A percentile compares a stretch with the other conserved stretches of the same genome.
Evolutionary conservation across 2,329 filamentous ascomycete genomes (phyloP).

Genomic region (Botryotinia convoluta): DNA sequence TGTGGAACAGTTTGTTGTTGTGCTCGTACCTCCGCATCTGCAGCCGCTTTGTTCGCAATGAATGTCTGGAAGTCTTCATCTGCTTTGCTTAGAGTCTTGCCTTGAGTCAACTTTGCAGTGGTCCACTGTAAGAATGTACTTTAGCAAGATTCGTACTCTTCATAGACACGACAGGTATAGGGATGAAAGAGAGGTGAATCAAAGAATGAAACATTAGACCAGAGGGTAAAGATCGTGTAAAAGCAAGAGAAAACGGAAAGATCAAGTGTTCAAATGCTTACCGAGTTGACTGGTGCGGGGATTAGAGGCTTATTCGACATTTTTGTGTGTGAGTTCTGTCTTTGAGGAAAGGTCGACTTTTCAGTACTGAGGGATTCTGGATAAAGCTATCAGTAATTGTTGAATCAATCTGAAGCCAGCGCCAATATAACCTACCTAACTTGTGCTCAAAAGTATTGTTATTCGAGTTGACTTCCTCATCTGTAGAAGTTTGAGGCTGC

Average conservation of each 20-base stretch:
- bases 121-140: not conserved
- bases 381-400: not conserved
- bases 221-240: not conserved
- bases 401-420: not conserved
- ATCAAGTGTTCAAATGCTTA: not conserved
- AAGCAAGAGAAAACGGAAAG: not conserved
- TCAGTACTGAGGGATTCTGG: not conserved
- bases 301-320: constrained; percentile 18
- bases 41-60: not conserved
- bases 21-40: not conserved
- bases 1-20: not conserved
- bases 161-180: not conserved
- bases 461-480: not conserved
- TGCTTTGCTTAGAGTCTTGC: constrained; percentile 14
- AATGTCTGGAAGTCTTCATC: constrained; percentile 20
- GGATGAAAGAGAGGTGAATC: not conserved
- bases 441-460: not conserved
- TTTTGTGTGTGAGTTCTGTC: not conserved
- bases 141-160: not conserved
- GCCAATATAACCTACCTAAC: not conserved
- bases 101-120: not conserved
- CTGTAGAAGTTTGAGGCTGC: not conserved
- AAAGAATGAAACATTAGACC: not conserved
- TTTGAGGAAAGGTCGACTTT: not conserved
- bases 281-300: constrained; percentile 3